Conservation (phyloP, 768 basidiomycete species). For the Auriscalpium orientale region DNA sequence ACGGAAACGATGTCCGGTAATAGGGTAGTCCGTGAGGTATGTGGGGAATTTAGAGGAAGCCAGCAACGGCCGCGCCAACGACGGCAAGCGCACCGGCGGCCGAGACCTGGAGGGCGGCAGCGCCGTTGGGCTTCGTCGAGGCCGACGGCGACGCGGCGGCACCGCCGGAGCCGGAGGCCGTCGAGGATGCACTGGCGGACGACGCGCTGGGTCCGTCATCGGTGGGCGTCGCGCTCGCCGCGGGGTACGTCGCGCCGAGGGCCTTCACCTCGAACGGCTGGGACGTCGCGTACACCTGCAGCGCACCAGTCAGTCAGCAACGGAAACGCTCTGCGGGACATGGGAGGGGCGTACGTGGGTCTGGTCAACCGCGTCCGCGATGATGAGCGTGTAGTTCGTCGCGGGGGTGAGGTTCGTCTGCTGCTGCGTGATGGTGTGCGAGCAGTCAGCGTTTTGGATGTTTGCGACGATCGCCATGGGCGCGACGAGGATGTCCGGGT, state of each 20-base stretch:
- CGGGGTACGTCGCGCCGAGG: constrained; percentile 45
- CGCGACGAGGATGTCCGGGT: constrained; percentile 30
- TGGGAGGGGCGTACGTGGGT: constrained; percentile 39
- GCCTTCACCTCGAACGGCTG: constrained; percentile 55
- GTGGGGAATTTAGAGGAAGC: constrained; percentile 8
- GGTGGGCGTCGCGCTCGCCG: constrained; percentile 27
- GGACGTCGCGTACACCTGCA: constrained; percentile 50
- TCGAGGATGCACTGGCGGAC: background rate
- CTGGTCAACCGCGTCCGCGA: constrained; percentile 44
- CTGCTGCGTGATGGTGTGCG: constrained; percentile 40
- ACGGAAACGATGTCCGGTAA: background rate
- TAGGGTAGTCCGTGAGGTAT: too few species aligned
- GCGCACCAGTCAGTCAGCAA: background rate
- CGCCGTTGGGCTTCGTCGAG: constrained; percentile 2
- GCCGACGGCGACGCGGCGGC: background rate
- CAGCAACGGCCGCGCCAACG: constrained; percentile 7
- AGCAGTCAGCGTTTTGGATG: constrained; percentile 53
- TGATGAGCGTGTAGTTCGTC: constrained; percentile 42
- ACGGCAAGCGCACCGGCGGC: constrained; percentile 11
- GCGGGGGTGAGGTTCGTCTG: constrained; percentile 32
- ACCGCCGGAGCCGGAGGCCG: background rate
- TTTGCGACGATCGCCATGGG: constrained; percentile 42
- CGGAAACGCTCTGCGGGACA: background rate
- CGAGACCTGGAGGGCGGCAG: background rate
- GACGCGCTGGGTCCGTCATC: constrained; percentile 12